Conservation (phyloP, 495 filamentous ascomycete genomes). For the Hyaloscypha finlandica region DNA sequence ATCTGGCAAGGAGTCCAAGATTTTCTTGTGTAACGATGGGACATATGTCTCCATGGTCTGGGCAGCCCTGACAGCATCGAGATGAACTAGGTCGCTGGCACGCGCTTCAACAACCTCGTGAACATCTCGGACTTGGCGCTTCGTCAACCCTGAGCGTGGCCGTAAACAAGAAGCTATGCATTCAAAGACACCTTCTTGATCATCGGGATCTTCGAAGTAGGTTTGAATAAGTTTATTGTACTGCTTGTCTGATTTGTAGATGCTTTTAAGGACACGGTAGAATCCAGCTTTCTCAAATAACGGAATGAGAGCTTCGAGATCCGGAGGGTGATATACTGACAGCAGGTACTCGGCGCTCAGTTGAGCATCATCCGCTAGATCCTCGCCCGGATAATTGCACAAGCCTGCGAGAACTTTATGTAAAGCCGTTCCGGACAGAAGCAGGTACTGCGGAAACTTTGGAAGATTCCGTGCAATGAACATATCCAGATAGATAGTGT, state of each 20-base stretch:
- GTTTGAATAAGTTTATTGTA: constrained; percentile 76
- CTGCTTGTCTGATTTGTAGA: constrained; percentile 78
- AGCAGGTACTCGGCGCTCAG: constrained; percentile 93
- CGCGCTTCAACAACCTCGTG: constrained; percentile 68
- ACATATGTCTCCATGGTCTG: constrained; percentile 66
- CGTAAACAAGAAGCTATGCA: constrained; percentile 81
- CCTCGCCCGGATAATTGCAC: constrained; percentile 77
- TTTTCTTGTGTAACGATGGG: constrained; percentile 68
- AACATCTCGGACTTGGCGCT: constrained; percentile 76
- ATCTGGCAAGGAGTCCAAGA: constrained; percentile 65
- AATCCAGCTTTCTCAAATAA: constrained; percentile 81
- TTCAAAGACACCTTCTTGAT: constrained; percentile 70
- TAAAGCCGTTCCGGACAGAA: constrained; percentile 82
- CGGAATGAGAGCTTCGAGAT: constrained; percentile 72
- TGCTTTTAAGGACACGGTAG: constrained; percentile 89
- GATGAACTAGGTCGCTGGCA: constrained; percentile 65
- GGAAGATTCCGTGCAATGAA: constrained; percentile 94
- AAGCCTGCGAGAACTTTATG: constrained; percentile 79
- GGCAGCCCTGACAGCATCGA: constrained; percentile 71
- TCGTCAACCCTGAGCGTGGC: constrained; percentile 65
- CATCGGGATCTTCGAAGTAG: constrained; percentile 83
- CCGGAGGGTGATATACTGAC: constrained; percentile 88
- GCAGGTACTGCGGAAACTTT: constrained; percentile 94
- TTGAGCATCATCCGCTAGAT: constrained; percentile 91
- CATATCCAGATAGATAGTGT: constrained; percentile 96